Base-by-base conservation (phyloP, 139 green algal genomes). In the Mychonastes homosphaera region DNA sequence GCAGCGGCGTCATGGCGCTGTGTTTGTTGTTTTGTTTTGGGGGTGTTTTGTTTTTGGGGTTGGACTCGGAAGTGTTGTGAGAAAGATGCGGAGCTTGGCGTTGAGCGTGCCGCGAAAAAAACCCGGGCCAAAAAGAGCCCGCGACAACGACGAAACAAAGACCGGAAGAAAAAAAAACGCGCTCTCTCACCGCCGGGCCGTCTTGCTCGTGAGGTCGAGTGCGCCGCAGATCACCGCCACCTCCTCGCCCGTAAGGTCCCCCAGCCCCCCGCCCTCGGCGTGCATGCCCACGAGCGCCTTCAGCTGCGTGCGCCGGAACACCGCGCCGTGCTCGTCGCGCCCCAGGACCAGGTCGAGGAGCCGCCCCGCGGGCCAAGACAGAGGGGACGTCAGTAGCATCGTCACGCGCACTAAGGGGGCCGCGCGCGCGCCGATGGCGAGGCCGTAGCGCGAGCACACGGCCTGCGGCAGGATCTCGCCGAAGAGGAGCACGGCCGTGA, bases 191-290 rank as follows among this genome's bases (percentile, higher is more conserved):
- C 77, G 61, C 13, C 56, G 38, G 2, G 85, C 86, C 1, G 67
- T 84, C 75, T 96, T 95, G 62, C 76, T 60, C 0, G 83, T 88
- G 34, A 96, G 71, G 70, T 97, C 88, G 30, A 98, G 67, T 9
- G 84, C 91, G 0, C 88, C 88, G 6, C 71, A 61, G 53, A 87
- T 87, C 34, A 84, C 65, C 34, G 74, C 63, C 23, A 79, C 72
- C 67, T 81, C 74, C 29, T 81, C 65, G 44, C 77, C 57, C 5
- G 58, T 79, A 16, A 87, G 48, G 18, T 66, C 41, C 7, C 41
- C 41, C 41, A 48, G 41, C 6, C 41, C 41, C 41, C 24, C 41
- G 19, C 24, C 41, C 41, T 48, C 41, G 8, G 8, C 41, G 41
- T 48, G 41, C 8, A 48, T 18, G 19, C 41, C 41, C 41, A 48